Conservation (phyloP, 495 filamentous ascomycete genomes). For the Penicillium manginii region DNA sequence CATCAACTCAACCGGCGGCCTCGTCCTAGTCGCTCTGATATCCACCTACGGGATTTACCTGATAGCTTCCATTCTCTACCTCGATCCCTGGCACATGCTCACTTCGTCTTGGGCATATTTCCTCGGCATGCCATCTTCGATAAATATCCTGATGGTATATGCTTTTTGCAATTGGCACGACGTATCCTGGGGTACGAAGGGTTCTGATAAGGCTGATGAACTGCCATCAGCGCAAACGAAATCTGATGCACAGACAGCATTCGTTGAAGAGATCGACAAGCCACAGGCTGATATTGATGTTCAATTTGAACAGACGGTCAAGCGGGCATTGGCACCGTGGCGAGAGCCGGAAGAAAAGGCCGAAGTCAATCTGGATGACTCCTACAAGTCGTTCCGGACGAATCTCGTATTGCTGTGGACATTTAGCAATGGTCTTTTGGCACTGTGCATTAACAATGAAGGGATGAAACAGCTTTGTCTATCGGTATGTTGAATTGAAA, state of each 20-base stretch:
- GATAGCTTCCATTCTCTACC: constrained; percentile 90
- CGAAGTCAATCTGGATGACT: constrained; percentile 84
- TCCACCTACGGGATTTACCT: constrained; percentile 97
- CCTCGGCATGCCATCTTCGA: constrained; percentile 64
- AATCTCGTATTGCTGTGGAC: constrained; percentile 86
- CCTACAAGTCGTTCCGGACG: constrained; percentile 96
- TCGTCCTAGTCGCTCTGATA: constrained; percentile 81
- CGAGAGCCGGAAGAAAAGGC: constrained; percentile 67
- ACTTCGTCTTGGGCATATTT: constrained; percentile 83
- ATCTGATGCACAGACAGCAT: constrained; percentile 75
- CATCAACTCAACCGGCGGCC: constrained; percentile 70
- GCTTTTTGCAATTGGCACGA: constrained; percentile 99
- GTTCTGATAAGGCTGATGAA: constrained; percentile 90
- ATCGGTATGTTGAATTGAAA: constrained; percentile 60
- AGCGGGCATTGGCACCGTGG: constrained; percentile 81
- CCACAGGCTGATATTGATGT: constrained; percentile 95
- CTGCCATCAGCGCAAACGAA: constrained; percentile 83
- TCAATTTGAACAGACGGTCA: constrained; percentile 91
- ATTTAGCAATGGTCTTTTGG: constrained; percentile 83
- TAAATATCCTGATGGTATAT: constrained; percentile 97
- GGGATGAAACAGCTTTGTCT: constrained; percentile 76
- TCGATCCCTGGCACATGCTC: constrained; percentile 99
- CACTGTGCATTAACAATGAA: constrained; percentile 80
- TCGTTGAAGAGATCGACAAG: constrained; percentile 91
- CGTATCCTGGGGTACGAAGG: constrained; percentile 99